Evolutionary conservation across 164 flowering plant species (phyloP).

Genomic region (Berberis thunbergii): DNA sequence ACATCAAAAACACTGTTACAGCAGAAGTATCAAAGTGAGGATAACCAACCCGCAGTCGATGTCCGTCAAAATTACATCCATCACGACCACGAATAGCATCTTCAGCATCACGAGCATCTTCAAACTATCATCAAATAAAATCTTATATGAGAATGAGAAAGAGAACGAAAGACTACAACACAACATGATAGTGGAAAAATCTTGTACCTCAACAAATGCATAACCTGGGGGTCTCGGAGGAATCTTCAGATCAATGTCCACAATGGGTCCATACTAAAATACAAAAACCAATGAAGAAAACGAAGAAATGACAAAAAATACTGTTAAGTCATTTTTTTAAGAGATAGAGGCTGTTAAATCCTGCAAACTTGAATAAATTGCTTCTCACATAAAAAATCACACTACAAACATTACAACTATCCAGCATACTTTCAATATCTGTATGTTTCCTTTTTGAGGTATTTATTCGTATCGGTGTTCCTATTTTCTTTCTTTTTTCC

Average conservation of each 20-base stretch:
- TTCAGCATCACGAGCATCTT: slow-evolving; percentile 91
- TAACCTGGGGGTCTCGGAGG: slow-evolving; percentile 92
- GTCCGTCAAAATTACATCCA: slow-evolving; percentile 94
- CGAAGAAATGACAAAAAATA: too few relatives aligned
- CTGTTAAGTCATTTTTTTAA: too few relatives aligned
- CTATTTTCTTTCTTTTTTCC: too few relatives aligned
- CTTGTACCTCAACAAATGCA: slow-evolving; percentile 72
- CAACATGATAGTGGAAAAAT: not conserved
- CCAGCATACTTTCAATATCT: too few relatives aligned
- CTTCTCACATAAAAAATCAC: too few relatives aligned
- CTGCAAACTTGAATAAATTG: too few relatives aligned
- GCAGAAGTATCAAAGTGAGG: not conserved
- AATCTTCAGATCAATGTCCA: slow-evolving; percentile 70
- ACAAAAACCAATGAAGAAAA: not conserved
- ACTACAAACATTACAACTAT: too few relatives aligned
- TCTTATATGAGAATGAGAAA: not conserved
- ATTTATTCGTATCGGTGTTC: too few relatives aligned
- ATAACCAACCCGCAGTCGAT: slow-evolving; percentile 64
- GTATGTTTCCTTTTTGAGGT: too few relatives aligned
- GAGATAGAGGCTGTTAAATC: too few relatives aligned
- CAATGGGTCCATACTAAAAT: slow-evolving; percentile 47
- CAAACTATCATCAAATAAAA: slow-evolving; percentile 47
- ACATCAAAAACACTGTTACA: not conserved
- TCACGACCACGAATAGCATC: slow-evolving; percentile 97
- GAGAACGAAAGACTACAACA: not conserved